Base-by-base conservation (phyloP, 495 filamentous ascomycete species). In the Pyrenopolyporus hunteri region DNA sequence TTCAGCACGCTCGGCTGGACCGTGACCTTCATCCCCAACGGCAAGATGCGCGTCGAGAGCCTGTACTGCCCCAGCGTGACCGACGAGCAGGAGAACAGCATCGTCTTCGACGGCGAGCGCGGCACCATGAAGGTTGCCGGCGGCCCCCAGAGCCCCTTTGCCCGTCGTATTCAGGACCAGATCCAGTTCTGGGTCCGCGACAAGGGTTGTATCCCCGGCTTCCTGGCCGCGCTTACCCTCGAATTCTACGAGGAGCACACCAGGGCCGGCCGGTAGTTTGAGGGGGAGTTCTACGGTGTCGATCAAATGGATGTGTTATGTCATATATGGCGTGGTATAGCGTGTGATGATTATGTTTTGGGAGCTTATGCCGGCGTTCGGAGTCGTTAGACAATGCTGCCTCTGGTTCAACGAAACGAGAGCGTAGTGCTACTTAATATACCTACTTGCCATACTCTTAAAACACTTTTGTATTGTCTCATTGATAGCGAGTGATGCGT, bases 51-150 rank as follows among this genome's bases (percentile, higher is more conserved):
- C 10, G 89, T 96, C 44, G 92, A 91, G 22, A 86, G 81, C 42
- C 84, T 92, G 68, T 92, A 91, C 68, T 88, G 87, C 63, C 85
- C 89, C 0, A 85, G 82, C 3, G 54, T 73, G 6, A 85, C 84
- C 32, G 85, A 84, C 35, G 87, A 89, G 69, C 82, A 90, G 71
- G 90, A 91, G 80, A 95, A 93, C 60, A 91, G 87, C 42, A 96
- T 99, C 57, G 85, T 97, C 1, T 98, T 99, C 74, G 94, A 99
- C 76, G 95, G 93, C 17, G 93, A 98, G 74, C 88, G 89, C 59
- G 87, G 94, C 20, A 97, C 91, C 17, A 98, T 98, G 94, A 98
- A 98, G 79, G 88, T 98, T 56, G 88, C 87, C 11, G 94, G 94
- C 4, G 94, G 94, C 0, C 90, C 91, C 3, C 84, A 91, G 66